Base-by-base conservation (phyloP, 73 alveolate species). In the Tetrahymena malaccensis region DNA sequence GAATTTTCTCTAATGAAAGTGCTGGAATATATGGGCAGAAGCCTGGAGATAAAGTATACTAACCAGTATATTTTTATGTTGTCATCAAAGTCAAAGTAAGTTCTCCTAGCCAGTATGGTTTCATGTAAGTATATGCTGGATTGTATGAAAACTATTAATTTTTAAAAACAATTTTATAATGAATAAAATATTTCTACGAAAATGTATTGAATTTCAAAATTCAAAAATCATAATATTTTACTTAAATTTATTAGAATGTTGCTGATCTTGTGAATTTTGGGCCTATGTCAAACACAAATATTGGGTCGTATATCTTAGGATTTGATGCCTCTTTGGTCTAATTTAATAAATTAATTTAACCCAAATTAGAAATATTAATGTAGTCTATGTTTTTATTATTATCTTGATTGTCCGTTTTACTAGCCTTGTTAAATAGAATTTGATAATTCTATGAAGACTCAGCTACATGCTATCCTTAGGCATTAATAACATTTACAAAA, bases 91-190 rank as follows among this genome's bases (percentile, higher is more conserved):
- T 85, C 35, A 95, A 85, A 43, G 97, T 85, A n/a, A 95, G 55
- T 7, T 94, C 93, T 34, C 97, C 97, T 40, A 95, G 70, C 97
- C 97, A 95, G 94, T 95, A 95, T 17, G 97, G 97, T 95, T 85
- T 85, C 35, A 95, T 85, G 35, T 85, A 95, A 35, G 97, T 85
- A 55, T 95, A 95, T 25, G 97, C 97, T 84, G 97, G 95, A 44
- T 95, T 95, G 33, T 95, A 95, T 10, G 97, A 43, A 15, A 70
- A 70, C 89, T 70, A 70, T 70, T 50, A 27, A 50, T 21, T 40
- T 40, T 40, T 50, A 50, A 50, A 50, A 50, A 19, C 16, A 50
- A 7, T 44, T 13, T 44, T 4, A 37, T 37, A 4, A n/a, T n/a
- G n/a, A n/a, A n/a, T n/a, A n/a, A n/a, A n/a, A n/a, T n/a, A n/a